Evolutionary conservation across 305 asterid genomes (phyloP).

Genomic region (Ajuga reptans): DNA sequence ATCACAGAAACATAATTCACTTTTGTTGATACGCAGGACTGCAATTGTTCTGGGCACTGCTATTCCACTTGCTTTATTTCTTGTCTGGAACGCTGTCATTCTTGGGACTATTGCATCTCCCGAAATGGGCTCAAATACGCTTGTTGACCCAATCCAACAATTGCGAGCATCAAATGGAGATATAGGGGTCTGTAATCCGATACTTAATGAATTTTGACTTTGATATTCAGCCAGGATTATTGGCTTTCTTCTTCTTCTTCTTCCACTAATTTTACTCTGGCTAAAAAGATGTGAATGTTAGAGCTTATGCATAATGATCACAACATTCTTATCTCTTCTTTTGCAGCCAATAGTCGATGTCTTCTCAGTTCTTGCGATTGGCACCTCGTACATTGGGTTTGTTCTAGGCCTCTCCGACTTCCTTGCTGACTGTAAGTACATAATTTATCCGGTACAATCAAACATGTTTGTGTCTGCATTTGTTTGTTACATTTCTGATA

Average conservation of each 20-base stretch:
- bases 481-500: background rate
- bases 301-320: background rate
- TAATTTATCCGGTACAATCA: background rate
- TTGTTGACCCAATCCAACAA: conserved; percentile 58
- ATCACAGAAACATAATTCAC: background rate
- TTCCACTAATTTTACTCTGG: background rate
- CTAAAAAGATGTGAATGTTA: background rate
- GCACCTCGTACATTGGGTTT: conserved; percentile 77
- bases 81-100: conserved; percentile 85
- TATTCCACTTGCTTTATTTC: conserved; percentile 76
- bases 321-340: background rate
- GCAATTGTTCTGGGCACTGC: conserved; percentile 77
- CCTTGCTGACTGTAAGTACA: conserved; percentile 72
- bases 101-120: conserved; percentile 59
- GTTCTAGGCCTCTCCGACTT: conserved; percentile 77
- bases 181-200: conserved; percentile 58
- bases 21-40: conserved; percentile 43
- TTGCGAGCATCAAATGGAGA: conserved; percentile 57
- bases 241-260: background rate
- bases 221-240: background rate
- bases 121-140: conserved; percentile 33
- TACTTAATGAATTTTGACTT: background rate
- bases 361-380: conserved; percentile 74
- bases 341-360: conserved; percentile 80
- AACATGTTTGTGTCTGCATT: background rate